phyloP scores from a whole-genome alignment of 345 rosid species.

The Populus deltoides region DNA sequence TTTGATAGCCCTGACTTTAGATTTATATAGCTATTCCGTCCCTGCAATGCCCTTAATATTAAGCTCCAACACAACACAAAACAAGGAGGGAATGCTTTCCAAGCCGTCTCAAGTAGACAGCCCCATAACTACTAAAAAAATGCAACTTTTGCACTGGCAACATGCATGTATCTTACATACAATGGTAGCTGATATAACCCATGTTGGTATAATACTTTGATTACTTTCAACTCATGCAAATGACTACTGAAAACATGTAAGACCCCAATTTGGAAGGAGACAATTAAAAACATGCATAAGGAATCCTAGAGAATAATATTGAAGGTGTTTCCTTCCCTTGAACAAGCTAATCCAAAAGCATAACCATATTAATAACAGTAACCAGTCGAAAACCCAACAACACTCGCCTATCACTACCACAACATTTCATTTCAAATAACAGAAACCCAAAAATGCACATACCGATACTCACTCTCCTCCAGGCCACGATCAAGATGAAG shows the following conservation, averaged over 20 bases:
- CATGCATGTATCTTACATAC: background rate
- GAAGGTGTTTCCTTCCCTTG: too few relatives aligned
- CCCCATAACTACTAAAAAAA: background rate
- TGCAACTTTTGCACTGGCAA: background rate
- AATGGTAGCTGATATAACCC: background rate
- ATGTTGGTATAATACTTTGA: background rate
- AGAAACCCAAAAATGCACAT: constrained; percentile 16
- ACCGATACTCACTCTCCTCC: constrained; percentile 68
- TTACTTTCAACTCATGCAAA: too few relatives aligned
- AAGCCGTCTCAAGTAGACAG: background rate
- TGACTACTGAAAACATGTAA: too few relatives aligned
- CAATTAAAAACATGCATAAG: too few relatives aligned
- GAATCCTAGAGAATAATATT: too few relatives aligned
- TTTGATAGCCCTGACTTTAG: background rate
- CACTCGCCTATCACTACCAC: background rate
- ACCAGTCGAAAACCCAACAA: background rate
- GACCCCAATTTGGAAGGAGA: too few relatives aligned
- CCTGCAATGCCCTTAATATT: background rate
- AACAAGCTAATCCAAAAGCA: too few relatives aligned
- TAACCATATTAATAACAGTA: too few relatives aligned
- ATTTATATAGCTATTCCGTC: background rate
- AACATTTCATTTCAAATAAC: background rate
- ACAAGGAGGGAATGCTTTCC: background rate
- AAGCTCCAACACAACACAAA: background rate
- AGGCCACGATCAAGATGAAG: constrained; percentile 69